Conservation (phyloP, 805 yeast genomes). For the Ogataea parapolymorpha region DNA sequence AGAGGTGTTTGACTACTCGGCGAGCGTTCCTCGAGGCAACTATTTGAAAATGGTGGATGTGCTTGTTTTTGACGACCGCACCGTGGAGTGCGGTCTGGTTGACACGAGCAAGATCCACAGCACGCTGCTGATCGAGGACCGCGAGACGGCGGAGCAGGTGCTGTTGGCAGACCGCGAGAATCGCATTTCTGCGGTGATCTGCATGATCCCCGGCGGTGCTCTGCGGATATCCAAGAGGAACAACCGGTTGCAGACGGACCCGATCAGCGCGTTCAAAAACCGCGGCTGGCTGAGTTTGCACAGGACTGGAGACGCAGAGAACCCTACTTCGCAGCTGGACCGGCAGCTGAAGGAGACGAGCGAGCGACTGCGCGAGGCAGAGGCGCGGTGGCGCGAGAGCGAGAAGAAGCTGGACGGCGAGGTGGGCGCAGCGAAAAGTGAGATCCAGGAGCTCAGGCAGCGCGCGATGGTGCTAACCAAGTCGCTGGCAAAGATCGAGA, state of each 20-base stretch:
- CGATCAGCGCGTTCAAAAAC: conserved; percentile 19
- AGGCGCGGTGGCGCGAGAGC: conserved; percentile 9
- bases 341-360: conserved; percentile 15
- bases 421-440: conserved; percentile 5
- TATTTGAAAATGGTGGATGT: conserved; percentile 57
- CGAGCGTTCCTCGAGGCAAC: conserved; percentile 40
- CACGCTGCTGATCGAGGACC: conserved; percentile 48
- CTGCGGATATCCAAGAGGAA: conserved; percentile 27
- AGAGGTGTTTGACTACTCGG: conserved; percentile 54
- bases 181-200: conserved; percentile 25
- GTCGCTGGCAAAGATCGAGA: conserved; percentile 34
- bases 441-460: conserved; percentile 14
- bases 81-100: conserved; percentile 57
- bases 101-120: conserved; percentile 62
- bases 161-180: conserved; percentile 32
- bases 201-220: conserved; percentile 25
- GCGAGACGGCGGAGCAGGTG: conserved; percentile 47
- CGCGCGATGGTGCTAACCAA: conserved; percentile 18
- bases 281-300: conserved; percentile 20
- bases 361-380: conserved; percentile 6
- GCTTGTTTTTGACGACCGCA: conserved; percentile 51
- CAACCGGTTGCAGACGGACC: conserved; percentile 31
- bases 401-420: conserved; percentile 8
- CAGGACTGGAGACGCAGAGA: conserved; percentile 24
- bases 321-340: conserved; percentile 17